Percentiles rank a stretch among this genome's conserved stretches.
These are phyloP conservation scores for Lophiostoma macrostomum DNA, from an alignment of 495 filamentous ascomycete genomes.

Conservation along the genomic window DNA sequence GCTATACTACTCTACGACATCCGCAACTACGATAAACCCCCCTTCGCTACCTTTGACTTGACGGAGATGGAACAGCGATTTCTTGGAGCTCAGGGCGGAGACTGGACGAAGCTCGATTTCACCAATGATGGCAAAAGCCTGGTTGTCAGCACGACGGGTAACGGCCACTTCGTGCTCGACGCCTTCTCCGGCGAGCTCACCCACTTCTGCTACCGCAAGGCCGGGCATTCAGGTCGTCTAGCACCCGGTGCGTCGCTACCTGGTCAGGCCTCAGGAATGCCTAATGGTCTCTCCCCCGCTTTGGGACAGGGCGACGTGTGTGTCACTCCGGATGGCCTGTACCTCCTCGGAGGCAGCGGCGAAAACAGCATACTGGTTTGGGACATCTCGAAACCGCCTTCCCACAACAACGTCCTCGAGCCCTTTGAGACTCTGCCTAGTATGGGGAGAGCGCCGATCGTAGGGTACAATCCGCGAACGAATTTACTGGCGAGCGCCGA, in stretches of 20 bases:
- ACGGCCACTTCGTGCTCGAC: slow-evolving; percentile 84
- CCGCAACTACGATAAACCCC: slow-evolving; percentile 85
- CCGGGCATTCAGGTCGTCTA: slow-evolving; percentile 46
- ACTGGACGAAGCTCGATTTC: slow-evolving; percentile 87
- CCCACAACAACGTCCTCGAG: slow-evolving; percentile 58
- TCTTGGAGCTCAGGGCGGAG: slow-evolving; percentile 46
- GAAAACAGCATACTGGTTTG: slow-evolving; percentile 69
- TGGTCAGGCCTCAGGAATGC: slow-evolving; percentile 40
- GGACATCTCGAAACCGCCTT: slow-evolving; percentile 59
- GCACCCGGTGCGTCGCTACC: slow-evolving; percentile 47
- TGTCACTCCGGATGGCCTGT: slow-evolving; percentile 84
- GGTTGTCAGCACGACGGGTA: slow-evolving; percentile 73
- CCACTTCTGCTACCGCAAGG: slow-evolving; percentile 53
- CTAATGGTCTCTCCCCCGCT: slow-evolving; percentile 30
- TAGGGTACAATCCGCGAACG: slow-evolving; percentile 85
- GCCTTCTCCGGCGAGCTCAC: slow-evolving; percentile 77
- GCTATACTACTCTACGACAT: slow-evolving; percentile 87
- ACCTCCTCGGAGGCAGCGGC: slow-evolving; percentile 71
- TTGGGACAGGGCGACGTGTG: slow-evolving; percentile 74
- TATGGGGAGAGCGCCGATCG: slow-evolving; percentile 63
- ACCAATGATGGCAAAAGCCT: slow-evolving; percentile 90
- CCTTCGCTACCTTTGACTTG: slow-evolving; percentile 83
- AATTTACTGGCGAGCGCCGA: slow-evolving; percentile 89
- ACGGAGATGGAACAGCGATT: slow-evolving; percentile 56
- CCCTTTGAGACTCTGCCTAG: slow-evolving; percentile 64